Conservation (phyloP, 164 flowering plant species). For the Buxus sempervirens region DNA sequence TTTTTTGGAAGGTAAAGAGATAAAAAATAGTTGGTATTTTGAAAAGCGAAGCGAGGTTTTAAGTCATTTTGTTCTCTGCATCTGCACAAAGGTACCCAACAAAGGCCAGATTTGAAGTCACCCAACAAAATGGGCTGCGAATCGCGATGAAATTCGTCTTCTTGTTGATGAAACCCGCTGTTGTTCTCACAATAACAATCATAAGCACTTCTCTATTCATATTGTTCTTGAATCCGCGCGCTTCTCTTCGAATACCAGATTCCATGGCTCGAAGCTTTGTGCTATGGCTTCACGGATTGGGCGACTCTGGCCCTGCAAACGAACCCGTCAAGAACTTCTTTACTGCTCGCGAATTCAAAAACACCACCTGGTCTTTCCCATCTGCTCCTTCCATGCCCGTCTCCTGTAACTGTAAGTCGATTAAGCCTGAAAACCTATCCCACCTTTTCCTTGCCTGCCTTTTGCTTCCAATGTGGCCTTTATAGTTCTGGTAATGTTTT, state of each 20-base stretch:
- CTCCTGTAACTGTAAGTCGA: slow-evolving; percentile 68
- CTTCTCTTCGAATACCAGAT: slow-evolving; percentile 6
- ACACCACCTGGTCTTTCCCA: slow-evolving; percentile 84
- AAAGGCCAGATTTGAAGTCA: too few relatives aligned
- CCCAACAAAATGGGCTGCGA: too few relatives aligned
- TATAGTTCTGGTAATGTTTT: too few relatives aligned
- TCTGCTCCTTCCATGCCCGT: slow-evolving; percentile 85
- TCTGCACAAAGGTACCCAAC: too few relatives aligned
- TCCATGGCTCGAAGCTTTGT: slow-evolving; percentile 61
- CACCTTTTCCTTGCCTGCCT: background rate
- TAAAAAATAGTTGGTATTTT: too few relatives aligned
- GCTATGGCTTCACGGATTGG: slow-evolving; percentile 85
- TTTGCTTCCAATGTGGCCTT: too few relatives aligned
- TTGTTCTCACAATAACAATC: slow-evolving; percentile 26
- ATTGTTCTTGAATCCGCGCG: slow-evolving; percentile 19
- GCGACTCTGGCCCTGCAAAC: slow-evolving; percentile 91
- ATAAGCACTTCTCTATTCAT: slow-evolving; percentile 31
- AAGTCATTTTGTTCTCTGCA: too few relatives aligned
- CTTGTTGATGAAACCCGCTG: slow-evolving; percentile 19
- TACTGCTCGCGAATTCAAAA: slow-evolving; percentile 64
- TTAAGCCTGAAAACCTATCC: background rate
- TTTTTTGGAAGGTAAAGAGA: too few relatives aligned
- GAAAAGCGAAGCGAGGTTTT: too few relatives aligned
- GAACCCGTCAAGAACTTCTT: slow-evolving; percentile 86
- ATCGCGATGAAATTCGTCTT: slow-evolving; percentile 31